Base-by-base conservation (phyloP, 352 stramenopile species). In the Pythium brassicae region DNA sequence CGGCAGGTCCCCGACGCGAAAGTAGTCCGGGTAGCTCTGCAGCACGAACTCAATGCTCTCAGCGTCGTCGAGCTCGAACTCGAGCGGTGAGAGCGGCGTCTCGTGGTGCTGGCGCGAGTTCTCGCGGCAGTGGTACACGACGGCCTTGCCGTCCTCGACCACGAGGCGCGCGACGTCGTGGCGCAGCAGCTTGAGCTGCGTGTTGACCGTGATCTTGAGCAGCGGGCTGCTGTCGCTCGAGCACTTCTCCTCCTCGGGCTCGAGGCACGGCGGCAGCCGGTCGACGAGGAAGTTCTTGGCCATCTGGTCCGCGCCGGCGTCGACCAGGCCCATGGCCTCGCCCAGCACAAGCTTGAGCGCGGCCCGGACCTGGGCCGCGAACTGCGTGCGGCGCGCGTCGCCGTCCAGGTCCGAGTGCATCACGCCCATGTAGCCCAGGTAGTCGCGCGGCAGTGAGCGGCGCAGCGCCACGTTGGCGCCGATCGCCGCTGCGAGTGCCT, bases 381-480 rank as follows among this genome's bases (percentile, higher is more conserved):
- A 89, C 29, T 69, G 69, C 22, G 65, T 40, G 49, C 83, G 65
- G 11, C 72, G 65, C 27, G 59, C 10, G 50, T 91, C 78, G 5
- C 69, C 68, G 26, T 77, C 47, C 26, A 70, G 59, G 65, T 93
- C 83, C 61, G 82, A 89, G 74, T 93, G 65, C 77, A 93, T 88
- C 42, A 93, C 82, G 15, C 89, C 89, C 83, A 97, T 95, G 59
- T 93, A 96, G 32, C 80, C 69, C 43, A 94, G 62, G 59, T 96
- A 94, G 59, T 96, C 78, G n/a, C 82, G 77, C 12, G 89, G 89
- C 26, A 96, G 73, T 26, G 83, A 92, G 15, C 72, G 71, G 23
- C 87, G 70, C 55, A 97, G 63, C 1, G 62, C 57, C 12, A 88
- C 66, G 57, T 86, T 78, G 22, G 61, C 70, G 50, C 68, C 77